A percentile compares a stretch with the other conserved stretches of the same genome.
These are phyloP conservation scores for Caulochytrium protostelioides DNA, from an alignment of 371 early-diverging fungal genomes.

Conservation along the genomic window DNA sequence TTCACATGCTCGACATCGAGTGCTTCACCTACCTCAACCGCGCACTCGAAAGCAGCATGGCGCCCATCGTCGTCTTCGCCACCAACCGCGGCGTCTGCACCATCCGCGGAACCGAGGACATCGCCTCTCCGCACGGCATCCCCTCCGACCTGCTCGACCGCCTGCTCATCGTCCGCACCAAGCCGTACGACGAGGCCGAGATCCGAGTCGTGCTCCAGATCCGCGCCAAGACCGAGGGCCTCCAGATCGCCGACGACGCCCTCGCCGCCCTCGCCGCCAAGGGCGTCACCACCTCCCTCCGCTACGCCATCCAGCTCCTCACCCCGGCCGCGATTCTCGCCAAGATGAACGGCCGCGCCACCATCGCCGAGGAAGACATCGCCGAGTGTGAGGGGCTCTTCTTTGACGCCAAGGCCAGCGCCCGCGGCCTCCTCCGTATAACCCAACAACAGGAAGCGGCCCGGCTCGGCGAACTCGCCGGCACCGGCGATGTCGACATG, in stretches of 20 bases:
- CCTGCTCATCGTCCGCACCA: constrained; percentile 77
- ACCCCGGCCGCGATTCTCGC: constrained; percentile 75
- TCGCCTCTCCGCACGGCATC: constrained; percentile 80
- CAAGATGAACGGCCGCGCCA: constrained; percentile 55
- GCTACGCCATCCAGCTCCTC: constrained; percentile 90
- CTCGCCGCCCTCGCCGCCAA: constrained; percentile 52
- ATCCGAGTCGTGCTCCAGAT: constrained; percentile 72
- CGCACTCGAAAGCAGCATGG: constrained; percentile 73
- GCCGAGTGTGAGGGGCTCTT: constrained; percentile 66
- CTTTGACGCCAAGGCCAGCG: constrained; percentile 75
- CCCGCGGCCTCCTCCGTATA: no score
- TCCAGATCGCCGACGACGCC: constrained; percentile 51
- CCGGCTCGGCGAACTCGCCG: no score
- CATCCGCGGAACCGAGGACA: constrained; percentile 79
- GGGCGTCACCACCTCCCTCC: constrained; percentile 57
- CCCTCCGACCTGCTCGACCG: constrained; percentile 94
- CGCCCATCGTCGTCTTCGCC: constrained; percentile 95
- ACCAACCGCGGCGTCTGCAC: constrained; percentile 92
- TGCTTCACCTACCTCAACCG: constrained; percentile 97
- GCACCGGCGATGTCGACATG: no score
- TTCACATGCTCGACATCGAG: constrained; percentile 96
- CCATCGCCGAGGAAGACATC: constrained; percentile 58
- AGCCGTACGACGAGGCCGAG: constrained; percentile 77
- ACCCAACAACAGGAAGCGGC: no score
- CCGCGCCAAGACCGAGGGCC: constrained; percentile 71